Conservation (phyloP, 116 monocot genomes). For the Trichopus zeylanicus region DNA sequence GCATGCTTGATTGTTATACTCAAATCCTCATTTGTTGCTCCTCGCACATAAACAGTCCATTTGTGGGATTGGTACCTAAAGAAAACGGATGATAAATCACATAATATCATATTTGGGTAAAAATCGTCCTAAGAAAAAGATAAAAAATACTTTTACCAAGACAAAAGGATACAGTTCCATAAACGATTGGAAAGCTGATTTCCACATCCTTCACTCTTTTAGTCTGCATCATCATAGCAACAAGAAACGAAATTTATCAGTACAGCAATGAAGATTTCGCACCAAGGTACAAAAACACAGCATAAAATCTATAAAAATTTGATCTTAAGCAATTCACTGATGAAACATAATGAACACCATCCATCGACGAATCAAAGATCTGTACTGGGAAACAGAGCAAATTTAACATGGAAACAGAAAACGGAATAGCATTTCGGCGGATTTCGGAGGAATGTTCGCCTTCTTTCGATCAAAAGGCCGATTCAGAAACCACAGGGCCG, state of each 20-base stretch:
- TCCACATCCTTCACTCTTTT: constrained; percentile 90
- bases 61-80: constrained; percentile 88
- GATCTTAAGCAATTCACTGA: too few relatives aligned
- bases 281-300: background rate
- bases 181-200: constrained; percentile 86
- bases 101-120: background rate
- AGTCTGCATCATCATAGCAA: constrained; percentile 16
- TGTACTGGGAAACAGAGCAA: too few relatives aligned
- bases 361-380: too few relatives aligned
- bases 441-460: too few relatives aligned
- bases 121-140: background rate
- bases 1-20: constrained; percentile 74
- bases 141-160: constrained; percentile 99
- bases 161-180: constrained; percentile 92
- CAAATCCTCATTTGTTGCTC: constrained; percentile 94
- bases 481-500: too few relatives aligned
- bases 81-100: too few relatives aligned
- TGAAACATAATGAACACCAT: too few relatives aligned
- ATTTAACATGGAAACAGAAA: too few relatives aligned
- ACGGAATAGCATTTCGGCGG: too few relatives aligned
- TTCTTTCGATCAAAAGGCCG: too few relatives aligned
- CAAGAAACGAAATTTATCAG: background rate
- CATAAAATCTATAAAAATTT: too few relatives aligned
- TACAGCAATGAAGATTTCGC: background rate
- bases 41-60: constrained; percentile 98